Conservation (phyloP, 2,329 filamentous ascomycete species). For the Sphaerulina vaccinii region DNA sequence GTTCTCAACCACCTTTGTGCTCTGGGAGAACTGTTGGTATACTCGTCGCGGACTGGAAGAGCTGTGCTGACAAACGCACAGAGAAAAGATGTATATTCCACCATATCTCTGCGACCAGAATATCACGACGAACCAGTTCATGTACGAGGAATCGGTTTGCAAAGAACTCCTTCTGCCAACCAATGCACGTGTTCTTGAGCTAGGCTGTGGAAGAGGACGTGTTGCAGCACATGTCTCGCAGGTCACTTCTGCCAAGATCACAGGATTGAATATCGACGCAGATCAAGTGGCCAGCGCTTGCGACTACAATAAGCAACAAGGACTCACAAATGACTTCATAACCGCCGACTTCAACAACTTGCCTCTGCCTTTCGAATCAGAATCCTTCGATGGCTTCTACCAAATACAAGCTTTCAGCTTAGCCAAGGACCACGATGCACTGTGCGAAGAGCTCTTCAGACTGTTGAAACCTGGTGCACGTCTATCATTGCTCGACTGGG, state of each 20-base stretch:
- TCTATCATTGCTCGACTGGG: conserved; percentile 33
- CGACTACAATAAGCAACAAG: conserved; percentile 26
- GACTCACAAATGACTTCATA: conserved; percentile 28
- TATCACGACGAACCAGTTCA: conserved; percentile 29
- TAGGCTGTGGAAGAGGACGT: conserved; percentile 33
- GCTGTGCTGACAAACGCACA: neutral
- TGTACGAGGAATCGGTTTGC: conserved; percentile 33
- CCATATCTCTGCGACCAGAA: conserved; percentile 28
- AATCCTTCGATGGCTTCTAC: conserved; percentile 34
- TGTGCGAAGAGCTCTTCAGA: conserved; percentile 29
- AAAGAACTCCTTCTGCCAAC: conserved; percentile 29
- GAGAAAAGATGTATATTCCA: conserved; percentile 35
- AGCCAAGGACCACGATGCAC: conserved; percentile 28
- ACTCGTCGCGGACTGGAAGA: neutral
- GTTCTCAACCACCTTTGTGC: conserved; percentile 35
- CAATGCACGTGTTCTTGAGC: conserved; percentile 31
- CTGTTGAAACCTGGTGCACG: conserved; percentile 33
- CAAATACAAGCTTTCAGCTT: conserved; percentile 35
- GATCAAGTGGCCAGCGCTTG: conserved; percentile 32
- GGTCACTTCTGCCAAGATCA: conserved; percentile 30
- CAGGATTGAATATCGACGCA: conserved; percentile 33
- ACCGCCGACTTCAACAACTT: conserved; percentile 33
- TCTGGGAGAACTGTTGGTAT: conserved; percentile 28
- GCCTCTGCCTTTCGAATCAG: conserved; percentile 29
- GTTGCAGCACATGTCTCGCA: conserved; percentile 33